Percentiles rank a stretch among this genome's conserved stretches.
Evolutionary conservation across 306 rosid genomes (phyloP).

Genomic region (Clitoria ternatea): DNA sequence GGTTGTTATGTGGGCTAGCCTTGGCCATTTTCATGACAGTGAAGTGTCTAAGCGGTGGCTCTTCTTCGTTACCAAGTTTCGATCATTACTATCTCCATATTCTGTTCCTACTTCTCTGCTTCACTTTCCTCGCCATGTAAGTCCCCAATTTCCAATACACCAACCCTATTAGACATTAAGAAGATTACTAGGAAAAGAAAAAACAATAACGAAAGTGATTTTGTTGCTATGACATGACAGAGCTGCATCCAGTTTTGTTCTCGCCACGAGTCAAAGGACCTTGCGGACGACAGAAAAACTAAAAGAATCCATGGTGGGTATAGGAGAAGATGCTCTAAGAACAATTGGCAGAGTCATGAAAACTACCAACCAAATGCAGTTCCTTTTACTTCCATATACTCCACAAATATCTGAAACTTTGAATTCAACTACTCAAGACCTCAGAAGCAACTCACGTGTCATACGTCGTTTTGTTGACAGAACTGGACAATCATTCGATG

Average conservation of each 20-base stretch:
- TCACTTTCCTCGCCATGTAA: slow-evolving; percentile 61
- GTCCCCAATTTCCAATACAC: background rate
- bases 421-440: slow-evolving; percentile 37
- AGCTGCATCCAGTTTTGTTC: slow-evolving; percentile 56
- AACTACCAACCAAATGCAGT: slow-evolving; percentile 46
- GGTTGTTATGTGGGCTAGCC: slow-evolving; percentile 57
- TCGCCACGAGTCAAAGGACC: slow-evolving; percentile 37
- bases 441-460: slow-evolving; percentile 38
- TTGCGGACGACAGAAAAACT: slow-evolving; percentile 41
- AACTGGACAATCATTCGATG: slow-evolving; percentile 35
- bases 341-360: slow-evolving; percentile 39
- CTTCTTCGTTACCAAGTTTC: slow-evolving; percentile 30
- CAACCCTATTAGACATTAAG: background rate
- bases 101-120: slow-evolving; percentile 42
- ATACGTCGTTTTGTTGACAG: slow-evolving; percentile 43
- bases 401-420: slow-evolving; percentile 32
- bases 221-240: slow-evolving; percentile 40
- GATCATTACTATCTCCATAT: slow-evolving; percentile 34
- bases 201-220: no score
- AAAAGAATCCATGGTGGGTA: slow-evolving; percentile 40
- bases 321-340: slow-evolving; percentile 48
- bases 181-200: no score
- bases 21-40: slow-evolving; percentile 41
- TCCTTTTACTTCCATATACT: slow-evolving; percentile 57
- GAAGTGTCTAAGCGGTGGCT: slow-evolving; percentile 32